phyloP scores from a whole-genome alignment of 2,329 filamentous ascomycete species.

The Cercospora sp. region DNA sequence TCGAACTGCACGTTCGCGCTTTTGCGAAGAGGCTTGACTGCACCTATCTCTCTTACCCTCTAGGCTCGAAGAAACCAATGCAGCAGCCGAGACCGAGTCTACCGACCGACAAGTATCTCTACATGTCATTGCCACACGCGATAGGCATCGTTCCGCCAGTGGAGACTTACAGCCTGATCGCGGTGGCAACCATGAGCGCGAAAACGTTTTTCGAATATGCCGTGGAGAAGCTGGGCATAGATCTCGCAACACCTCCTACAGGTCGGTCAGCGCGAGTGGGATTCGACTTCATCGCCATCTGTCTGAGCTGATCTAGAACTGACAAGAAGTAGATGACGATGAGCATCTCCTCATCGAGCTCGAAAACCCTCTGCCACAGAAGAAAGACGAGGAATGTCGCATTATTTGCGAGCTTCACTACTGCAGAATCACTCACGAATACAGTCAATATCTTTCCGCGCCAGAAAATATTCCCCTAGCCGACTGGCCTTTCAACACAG shows the following conservation, averaged over 20 bases:
- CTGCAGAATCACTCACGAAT: constrained; percentile 9
- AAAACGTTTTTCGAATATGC: constrained; percentile 28
- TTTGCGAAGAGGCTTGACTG: constrained; percentile 2
- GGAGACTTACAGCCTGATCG: constrained; percentile 18
- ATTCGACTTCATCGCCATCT: neutral
- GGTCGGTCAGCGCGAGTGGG: neutral
- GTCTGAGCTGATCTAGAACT: neutral
- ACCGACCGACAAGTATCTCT: constrained; percentile 10
- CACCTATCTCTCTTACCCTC: neutral
- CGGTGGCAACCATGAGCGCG: constrained; percentile 22
- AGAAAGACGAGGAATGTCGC: neutral
- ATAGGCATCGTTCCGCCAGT: constrained; percentile 3
- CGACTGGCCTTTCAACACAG: neutral
- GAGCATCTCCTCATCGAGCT: neutral
- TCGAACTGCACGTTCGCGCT: constrained; percentile 7
- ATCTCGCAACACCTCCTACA: neutral
- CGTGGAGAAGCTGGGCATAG: constrained; percentile 19
- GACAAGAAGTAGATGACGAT: neutral
- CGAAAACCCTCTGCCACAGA: neutral
- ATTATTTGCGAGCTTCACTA: constrained; percentile 3
- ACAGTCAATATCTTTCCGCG: constrained; percentile 5
- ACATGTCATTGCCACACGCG: constrained; percentile 10
- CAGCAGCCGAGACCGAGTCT: constrained; percentile 7
- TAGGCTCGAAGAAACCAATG: constrained; percentile 4
- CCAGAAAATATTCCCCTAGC: constrained; percentile 1